Percentiles rank a stretch among this genome's conserved stretches.
Conservation (phyloP, 495 filamentous ascomycete species). For the Penicillium fimorum region DNA sequence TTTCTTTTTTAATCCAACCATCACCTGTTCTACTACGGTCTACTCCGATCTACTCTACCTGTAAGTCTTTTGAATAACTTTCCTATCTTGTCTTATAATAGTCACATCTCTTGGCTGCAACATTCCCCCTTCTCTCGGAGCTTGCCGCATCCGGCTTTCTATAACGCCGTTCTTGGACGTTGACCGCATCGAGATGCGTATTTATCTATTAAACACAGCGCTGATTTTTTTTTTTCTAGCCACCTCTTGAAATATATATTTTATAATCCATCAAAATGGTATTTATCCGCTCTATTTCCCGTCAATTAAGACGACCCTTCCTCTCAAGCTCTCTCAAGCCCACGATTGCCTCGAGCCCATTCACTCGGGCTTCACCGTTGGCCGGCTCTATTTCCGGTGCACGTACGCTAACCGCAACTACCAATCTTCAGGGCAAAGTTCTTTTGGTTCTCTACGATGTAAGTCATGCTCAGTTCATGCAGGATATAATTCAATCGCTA, state of each 20-base stretch:
- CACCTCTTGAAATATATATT: slow-evolving; percentile 7
- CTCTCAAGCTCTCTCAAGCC: slow-evolving; percentile 39
- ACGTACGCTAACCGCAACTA: slow-evolving; percentile 57
- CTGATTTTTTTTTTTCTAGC: slow-evolving; percentile 18
- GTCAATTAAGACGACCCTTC: slow-evolving; percentile 56
- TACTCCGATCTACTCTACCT: not conserved
- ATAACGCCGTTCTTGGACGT: slow-evolving; percentile 22
- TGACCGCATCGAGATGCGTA: slow-evolving; percentile 17
- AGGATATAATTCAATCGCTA: slow-evolving; percentile 12
- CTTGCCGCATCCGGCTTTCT: slow-evolving; percentile 11
- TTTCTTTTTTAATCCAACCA: not conserved
- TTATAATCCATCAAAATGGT: slow-evolving; percentile 59
- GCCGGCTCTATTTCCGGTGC: slow-evolving; percentile 38
- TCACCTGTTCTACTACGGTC: not conserved
- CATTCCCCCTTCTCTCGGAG: slow-evolving; percentile 17
- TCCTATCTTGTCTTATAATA: not conserved
- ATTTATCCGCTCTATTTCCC: slow-evolving; percentile 62
- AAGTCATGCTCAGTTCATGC: slow-evolving; percentile 33
- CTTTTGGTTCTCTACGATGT: slow-evolving; percentile 76
- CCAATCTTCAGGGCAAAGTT: slow-evolving; percentile 66
- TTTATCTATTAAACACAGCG: not conserved
- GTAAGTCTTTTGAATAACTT: not conserved
- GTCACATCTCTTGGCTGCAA: slow-evolving; percentile 4
- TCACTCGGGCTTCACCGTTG: slow-evolving; percentile 32
- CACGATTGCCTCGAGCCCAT: slow-evolving; percentile 18